Base-by-base conservation (phyloP, 2,329 filamentous ascomycete species). In the Amesomyces nigricolor region DNA sequence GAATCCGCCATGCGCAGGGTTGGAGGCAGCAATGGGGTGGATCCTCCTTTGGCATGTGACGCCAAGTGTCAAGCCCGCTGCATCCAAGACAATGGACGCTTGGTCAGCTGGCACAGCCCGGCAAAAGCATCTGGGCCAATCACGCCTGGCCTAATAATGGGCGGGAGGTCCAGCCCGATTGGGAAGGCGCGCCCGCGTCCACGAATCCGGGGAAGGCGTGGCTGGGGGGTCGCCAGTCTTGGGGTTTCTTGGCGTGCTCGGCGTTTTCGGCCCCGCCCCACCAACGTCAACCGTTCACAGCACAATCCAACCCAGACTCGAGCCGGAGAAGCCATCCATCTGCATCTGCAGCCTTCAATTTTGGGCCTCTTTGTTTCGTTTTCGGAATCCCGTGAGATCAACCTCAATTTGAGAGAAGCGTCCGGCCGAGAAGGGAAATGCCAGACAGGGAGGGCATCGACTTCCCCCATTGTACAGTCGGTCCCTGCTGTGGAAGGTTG, bases 151-250 rank as follows among this genome's bases (percentile, higher is more conserved):
- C 55, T 57, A 37, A 17, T 45, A 16, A 9, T 44, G 13, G 16
- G 14, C 48, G 48, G 58, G 39, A 47, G 32, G 16, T 3, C 32
- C 48, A 53, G 35, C 53, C 37, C 39, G 37, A 54, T 61, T 6
- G 17, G 58, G 58, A 53, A 61, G 26, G 35, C 16, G 48, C 22
- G 44, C 42, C 58, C 56, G 58, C 51, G 9, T 8, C 5, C 46
- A 45, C 43, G 53, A 55, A 54, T 57, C 56, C 46, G 54, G 53
- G 53, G 58, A 54, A 56, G 32, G 40, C 57, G 55, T 54, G 52
- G 51, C 56, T 16, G 14, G 17, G 10, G 40, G 40, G 26, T 47
- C 42, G 37, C 37, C 42, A 43, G 38, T 44, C 40, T 45, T 32
- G 39, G 10, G 30, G 30, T 40, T 16, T 16, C 40, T 10, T 9